Evolutionary conservation across 2,329 filamentous ascomycete genomes (phyloP).

Genomic region (Colletotrichum sp.): DNA sequence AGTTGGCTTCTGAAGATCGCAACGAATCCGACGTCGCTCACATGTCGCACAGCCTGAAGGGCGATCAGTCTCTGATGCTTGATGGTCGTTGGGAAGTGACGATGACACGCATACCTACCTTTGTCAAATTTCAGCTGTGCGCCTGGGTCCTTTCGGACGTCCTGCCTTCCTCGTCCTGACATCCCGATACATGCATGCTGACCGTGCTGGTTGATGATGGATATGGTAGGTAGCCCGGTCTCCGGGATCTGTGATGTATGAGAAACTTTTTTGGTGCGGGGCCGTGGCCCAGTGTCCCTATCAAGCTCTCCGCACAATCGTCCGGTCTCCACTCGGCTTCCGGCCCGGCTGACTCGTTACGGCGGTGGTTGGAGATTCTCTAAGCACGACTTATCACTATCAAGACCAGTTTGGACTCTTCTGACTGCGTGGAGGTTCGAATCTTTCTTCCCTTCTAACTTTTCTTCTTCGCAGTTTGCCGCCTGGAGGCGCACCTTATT

Average conservation of each 20-base stretch:
- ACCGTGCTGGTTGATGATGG: neutral
- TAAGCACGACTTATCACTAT: neutral
- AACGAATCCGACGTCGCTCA: slow-evolving; percentile 32
- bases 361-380: neutral
- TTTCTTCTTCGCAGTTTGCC: no score
- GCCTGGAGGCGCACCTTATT: no score
- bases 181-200: neutral
- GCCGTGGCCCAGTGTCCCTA: neutral
- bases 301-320: neutral
- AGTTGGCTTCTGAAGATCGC: slow-evolving; percentile 27
- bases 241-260: neutral
- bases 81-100: fast-evolving
- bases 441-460: no score
- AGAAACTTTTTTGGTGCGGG: neutral
- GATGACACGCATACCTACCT: neutral
- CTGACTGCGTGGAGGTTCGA: neutral
- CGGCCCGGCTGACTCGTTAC: neutral
- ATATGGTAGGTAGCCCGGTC: neutral
- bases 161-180: neutral
- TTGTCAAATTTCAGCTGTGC: neutral
- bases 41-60: slow-evolving; percentile 29
- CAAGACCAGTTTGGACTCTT: neutral
- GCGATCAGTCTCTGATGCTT: neutral
- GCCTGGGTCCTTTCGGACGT: neutral
- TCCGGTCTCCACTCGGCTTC: neutral